A percentile compares a stretch with the other conserved stretches of the same genome.
These are phyloP conservation scores for Alternaria metachromatica DNA, from an alignment of 2,329 filamentous ascomycete genomes.

Conservation along the genomic window DNA sequence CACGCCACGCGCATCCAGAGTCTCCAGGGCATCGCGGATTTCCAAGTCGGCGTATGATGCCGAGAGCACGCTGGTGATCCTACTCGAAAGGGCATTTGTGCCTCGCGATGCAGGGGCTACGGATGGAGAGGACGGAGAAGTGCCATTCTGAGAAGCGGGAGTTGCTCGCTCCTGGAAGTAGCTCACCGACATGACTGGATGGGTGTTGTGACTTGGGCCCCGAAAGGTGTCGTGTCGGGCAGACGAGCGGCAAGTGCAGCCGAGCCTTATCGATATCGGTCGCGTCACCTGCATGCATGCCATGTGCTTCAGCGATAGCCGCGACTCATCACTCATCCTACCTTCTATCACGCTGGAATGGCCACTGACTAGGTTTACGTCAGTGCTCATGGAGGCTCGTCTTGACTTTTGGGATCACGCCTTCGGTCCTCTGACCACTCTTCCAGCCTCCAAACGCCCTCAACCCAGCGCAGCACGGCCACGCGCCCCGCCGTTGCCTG, in stretches of 20 bases:
- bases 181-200: conserved; percentile 36
- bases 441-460: conserved; percentile 4
- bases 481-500: conserved; percentile 39
- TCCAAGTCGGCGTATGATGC: conserved; percentile 92
- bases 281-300: conserved; percentile 35
- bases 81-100: conserved; percentile 75
- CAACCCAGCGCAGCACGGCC: conserved; percentile 19
- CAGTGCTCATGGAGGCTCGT: conserved; percentile 32
- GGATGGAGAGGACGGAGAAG: conserved; percentile 37
- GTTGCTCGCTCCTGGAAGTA: conserved; percentile 42
- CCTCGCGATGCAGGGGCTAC: conserved; percentile 37
- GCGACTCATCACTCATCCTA: conserved; percentile 18
- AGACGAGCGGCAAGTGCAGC: conserved; percentile 25
- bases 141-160: conserved; percentile 34
- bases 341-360: conserved; percentile 27
- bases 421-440: conserved; percentile 25
- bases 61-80: conserved; percentile 84
- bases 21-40: conserved; percentile 81
- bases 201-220: conserved; percentile 19
- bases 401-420: conserved; percentile 20
- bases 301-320: conserved; percentile 28
- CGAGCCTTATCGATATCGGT: conserved; percentile 37
- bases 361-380: conserved; percentile 19
- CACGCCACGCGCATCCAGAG: conserved; percentile 75
- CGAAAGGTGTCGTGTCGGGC: conserved; percentile 21